These are phyloP conservation scores for Keithomyces neogunnii DNA, from an alignment of 2,329 filamentous ascomycete species.

Conservation along the genomic window DNA sequence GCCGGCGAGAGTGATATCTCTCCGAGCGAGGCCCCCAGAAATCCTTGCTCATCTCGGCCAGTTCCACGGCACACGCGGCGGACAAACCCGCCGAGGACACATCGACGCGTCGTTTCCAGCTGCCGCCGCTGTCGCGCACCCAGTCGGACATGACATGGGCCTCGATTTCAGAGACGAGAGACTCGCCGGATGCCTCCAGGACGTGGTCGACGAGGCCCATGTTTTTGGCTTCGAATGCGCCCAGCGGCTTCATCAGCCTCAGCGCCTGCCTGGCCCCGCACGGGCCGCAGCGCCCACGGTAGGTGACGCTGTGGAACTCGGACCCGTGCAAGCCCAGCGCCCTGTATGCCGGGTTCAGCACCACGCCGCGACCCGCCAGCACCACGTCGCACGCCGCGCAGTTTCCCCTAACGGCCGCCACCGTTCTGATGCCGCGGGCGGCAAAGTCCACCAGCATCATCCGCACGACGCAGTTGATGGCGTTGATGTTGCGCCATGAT, in stretches of 20 bases:
- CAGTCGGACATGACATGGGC: conserved; percentile 18
- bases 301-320: conserved; percentile 32
- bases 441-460: conserved; percentile 29
- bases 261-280: conserved; percentile 21
- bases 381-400: conserved; percentile 30
- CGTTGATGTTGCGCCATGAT: conserved; percentile 35
- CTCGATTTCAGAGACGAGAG: conserved; percentile 25
- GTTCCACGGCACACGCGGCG: conserved; percentile 24
- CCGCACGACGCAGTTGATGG: conserved; percentile 32
- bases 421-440: conserved; percentile 23
- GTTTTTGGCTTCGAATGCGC: conserved; percentile 25
- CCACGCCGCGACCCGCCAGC: conserved; percentile 26
- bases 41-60: conserved; percentile 32
- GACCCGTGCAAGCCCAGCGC: conserved; percentile 28
- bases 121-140: not conserved
- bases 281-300: conserved; percentile 27
- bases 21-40: conserved; percentile 29
- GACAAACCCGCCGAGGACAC: conserved; percentile 22
- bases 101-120: conserved; percentile 27
- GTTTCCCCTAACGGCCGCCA: conserved; percentile 31
- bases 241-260: conserved; percentile 28
- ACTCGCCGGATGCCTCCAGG: conserved; percentile 21
- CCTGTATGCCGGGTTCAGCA: conserved; percentile 33
- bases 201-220: conserved; percentile 31
- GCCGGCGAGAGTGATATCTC: conserved; percentile 28